Evolutionary conservation across 345 rosid genomes (phyloP), one percentile per base, ranked within the genome.

Genomic region (Citrus sinensis): DNA sequence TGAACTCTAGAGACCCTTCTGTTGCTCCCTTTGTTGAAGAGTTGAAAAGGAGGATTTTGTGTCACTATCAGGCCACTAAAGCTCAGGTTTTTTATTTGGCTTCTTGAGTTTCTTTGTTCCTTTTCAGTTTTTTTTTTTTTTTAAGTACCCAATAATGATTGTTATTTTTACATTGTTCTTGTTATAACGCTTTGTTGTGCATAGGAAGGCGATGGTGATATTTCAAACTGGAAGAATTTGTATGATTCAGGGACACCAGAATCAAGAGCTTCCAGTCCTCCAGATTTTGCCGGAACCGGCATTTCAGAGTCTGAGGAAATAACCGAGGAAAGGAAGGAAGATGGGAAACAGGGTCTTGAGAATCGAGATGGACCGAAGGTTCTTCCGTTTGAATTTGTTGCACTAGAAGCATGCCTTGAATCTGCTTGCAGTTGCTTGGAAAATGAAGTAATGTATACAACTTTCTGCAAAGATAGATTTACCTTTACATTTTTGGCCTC

Each of bases 1-100:
- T 93, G 75, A 95, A 93, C 77, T 93, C 93, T 51, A 87, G 85
- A 80, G 97, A 95, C 77, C 99, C 98, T 22, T 85, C 90, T 1
- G 97, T 93, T 24, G 77, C 79, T 25, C 94, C 97, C 0, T 91
- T 93, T 49, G 95, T 93, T 56, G 90, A 87, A 9, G 97, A 93
- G 86, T 73, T 92, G 79, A 91, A 82, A 73, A 79, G 83, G 55
- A 86, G 99, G 83, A 83, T 96, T 67, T 25, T 71, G 46, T 84
- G 87, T 62, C 93, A 87, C 79, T 71, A 87, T 80, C 92, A 87
- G 29, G 93, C 97, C 35, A 86, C 85, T 77, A 87, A 87, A 63
- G 83, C 90, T 49, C 93, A 87, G 97, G 98, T 95, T 19, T 32
- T 78, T n/a, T 25, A 25, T 13, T 62, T 9, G 19, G 30, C 16